Evolutionary conservation across 2,329 filamentous ascomycete genomes (phyloP), one percentile per base, ranked within the genome.

Genomic region (Phialophora expanda): DNA sequence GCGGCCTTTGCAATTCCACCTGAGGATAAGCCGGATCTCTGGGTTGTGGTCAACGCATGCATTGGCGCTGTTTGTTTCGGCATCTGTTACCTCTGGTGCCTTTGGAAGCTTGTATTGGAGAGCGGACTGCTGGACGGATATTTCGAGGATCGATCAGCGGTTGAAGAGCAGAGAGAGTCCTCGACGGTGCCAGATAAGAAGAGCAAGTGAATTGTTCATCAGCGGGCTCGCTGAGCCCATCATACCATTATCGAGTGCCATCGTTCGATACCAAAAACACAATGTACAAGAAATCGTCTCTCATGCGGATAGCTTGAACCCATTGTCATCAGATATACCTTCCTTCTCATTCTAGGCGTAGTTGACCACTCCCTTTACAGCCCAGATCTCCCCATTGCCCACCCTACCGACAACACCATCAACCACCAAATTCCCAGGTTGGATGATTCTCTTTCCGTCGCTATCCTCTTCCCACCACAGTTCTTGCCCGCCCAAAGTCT

Each of bases 51-150:
- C 12, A 99, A 99, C 74, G 93, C 95, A 8, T 87, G 92, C 20
- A 79, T 98, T 24, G 95, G 95, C 7, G 91, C 91, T 24, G 89
- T 86, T 3, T 95, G 92, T 0, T 99, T 98, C 76, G 86, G 86
- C 0, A 79, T 96, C 38, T 96, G 93, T 77, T 98, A 97, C 76
- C 74, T 95, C 7, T 99, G 95, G 95, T 97, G 93, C 77, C 78
- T 95, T 68, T 90, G 87, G 85, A 89, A 86, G 70, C 71, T 87
- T 63, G 70, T 82, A 41, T 71, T 61, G 17, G 71, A 72, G 54
- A 73, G 68, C 57, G 70, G 71, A 2, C 46, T 73, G 57, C 44
- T 72, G 14, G 69, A 71, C 51, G 63, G 50, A 11, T 70, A 69
- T 53, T 66, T 72, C 30, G 59, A 32, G 38, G 24, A 67, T 48